Conservation (phyloP, 78 protist species). For the Dictyostelium intermedium region DNA sequence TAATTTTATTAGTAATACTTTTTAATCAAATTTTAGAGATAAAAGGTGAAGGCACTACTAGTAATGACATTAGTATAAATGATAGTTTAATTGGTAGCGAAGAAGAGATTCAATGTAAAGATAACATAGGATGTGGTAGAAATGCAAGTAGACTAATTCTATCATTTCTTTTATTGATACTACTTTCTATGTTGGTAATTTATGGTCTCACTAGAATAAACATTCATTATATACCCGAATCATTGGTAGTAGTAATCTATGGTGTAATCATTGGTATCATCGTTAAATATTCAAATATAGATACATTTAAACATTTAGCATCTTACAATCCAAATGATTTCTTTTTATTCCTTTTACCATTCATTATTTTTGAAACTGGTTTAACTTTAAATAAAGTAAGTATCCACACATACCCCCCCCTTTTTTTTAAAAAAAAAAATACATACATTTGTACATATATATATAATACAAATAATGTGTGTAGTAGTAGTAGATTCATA, state of each 20-base stretch:
- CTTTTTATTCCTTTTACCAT: conserved; percentile 92
- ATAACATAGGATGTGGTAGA: conserved; percentile 12
- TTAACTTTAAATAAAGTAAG: conserved; percentile 57
- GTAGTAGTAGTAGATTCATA: too few species aligned
- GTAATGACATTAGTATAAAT: too few species aligned
- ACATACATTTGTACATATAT: too few species aligned
- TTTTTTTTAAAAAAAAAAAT: too few species aligned
- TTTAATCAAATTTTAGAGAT: not conserved
- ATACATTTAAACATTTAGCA: not conserved
- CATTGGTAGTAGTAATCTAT: conserved; percentile 12
- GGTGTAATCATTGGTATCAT: conserved; percentile 48
- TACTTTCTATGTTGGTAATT: not conserved
- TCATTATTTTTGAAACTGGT: conserved; percentile 95
- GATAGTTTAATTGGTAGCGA: not conserved
- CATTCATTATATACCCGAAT: conserved; percentile 58
- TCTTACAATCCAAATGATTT: conserved; percentile 81
- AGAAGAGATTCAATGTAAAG: not conserved
- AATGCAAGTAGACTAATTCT: conserved; percentile 13
- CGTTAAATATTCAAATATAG: not conserved
- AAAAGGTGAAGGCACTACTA: not conserved
- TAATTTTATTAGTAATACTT: not conserved
- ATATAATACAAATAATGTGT: too few species aligned
- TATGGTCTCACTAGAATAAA: not conserved
- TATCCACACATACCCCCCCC: not conserved
- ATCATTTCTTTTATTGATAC: not conserved